These are phyloP conservation scores for Mycena capillaripes DNA, from an alignment of 768 basidiomycete genomes.

Conservation along the genomic window DNA sequence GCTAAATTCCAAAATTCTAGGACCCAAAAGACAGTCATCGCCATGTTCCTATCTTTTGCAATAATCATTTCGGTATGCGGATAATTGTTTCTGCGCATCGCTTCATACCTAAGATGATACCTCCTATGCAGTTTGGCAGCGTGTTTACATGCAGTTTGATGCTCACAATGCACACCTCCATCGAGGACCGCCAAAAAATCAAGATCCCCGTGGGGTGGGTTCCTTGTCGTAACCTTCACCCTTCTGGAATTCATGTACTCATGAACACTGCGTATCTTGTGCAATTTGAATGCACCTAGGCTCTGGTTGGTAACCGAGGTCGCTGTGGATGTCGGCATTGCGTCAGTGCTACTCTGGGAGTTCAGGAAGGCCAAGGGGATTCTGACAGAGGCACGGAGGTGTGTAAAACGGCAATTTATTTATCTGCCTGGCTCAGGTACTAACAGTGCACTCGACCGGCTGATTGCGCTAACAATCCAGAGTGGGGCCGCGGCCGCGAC, in stretches of 20 bases:
- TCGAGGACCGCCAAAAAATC: background rate
- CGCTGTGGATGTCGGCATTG: background rate
- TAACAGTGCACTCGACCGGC: background rate
- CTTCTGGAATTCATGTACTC: background rate
- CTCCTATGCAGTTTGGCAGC: no score
- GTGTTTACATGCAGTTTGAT: background rate
- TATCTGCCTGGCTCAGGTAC: background rate
- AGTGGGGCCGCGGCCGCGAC: background rate
- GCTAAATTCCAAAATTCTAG: background rate
- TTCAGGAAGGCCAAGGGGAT: background rate
- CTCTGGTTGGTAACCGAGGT: background rate
- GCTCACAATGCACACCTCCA: background rate
- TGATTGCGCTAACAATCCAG: background rate
- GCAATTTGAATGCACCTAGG: background rate
- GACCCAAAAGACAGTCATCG: background rate
- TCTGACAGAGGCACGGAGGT: background rate
- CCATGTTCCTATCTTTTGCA: background rate
- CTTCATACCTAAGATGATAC: background rate
- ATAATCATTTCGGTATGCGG: no score
- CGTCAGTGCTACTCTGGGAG: background rate
- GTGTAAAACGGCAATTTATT: background rate
- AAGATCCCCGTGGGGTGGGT: background rate
- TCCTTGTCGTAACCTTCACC: background rate
- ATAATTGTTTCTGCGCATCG: background rate
- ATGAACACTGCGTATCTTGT: background rate